Base-by-base conservation (phyloP, 1,284 basidiomycete species). In the Wallemia hederae region DNA sequence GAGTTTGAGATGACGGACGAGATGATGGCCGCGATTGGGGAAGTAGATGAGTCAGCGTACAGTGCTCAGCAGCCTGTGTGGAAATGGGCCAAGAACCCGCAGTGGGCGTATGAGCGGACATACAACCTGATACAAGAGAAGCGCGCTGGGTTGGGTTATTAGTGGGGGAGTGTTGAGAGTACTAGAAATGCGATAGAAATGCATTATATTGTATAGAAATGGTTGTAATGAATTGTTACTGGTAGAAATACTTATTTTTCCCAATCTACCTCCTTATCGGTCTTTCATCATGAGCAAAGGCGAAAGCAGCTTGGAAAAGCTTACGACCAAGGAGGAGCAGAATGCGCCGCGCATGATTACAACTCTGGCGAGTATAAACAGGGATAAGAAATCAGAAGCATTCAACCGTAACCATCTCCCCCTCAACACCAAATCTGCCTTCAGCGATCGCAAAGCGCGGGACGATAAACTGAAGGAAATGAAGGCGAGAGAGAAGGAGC, bases 1-100 rank as follows among this genome's bases (percentile, higher is more conserved):
- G 56, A 58, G 56, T 58, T 58, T 58, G 56, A 58, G 7, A 28
- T 58, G 56, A 28, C 56, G 24, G 56, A 58, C 25, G 56, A 58
- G 19, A 26, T 58, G 25, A 15, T 26, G 5, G 15, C 5, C 7
- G 25, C 27, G 11, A 58, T 58, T 14, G 56, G 56, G 5, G 56
- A 58, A 24, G 11, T 22, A 11, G 49, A 26, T 11, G 22, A 9
- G 22, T 31, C 7, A 7, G 29, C 29, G 29, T 31, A 7, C 17
- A 17, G 7, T 7, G 29, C 17, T 31, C 7, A 31, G 7, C 7
- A 31, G 7, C 7, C 7, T 17, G 29, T 31, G 29, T 49, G 39
- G 39, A 22, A 7, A 3, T 49, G 39, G 39, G 11, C 39, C 14
- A 11, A n/a, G 3, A 49, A 14, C 5, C 39, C 39, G 14, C 11